phyloP scores from a whole-genome alignment of 208 protist species.

The Endotrypanum monterogeii region DNA sequence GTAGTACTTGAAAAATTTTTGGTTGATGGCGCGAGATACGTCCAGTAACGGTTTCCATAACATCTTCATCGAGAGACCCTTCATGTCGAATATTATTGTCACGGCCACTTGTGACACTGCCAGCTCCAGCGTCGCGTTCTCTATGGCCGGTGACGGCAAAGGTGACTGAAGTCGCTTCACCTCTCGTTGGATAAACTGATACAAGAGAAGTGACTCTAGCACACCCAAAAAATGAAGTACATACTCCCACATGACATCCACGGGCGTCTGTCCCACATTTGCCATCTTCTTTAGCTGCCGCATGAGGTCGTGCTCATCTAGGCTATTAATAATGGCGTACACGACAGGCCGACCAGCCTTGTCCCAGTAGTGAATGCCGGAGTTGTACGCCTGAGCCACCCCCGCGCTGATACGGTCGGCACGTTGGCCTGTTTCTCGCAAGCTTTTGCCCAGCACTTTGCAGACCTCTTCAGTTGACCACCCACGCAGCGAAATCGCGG shows the following conservation, averaged over 20 bases:
- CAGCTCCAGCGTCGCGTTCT: neutral
- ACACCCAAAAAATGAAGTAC: slow-evolving; percentile 47
- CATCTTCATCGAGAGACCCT: slow-evolving; percentile 36
- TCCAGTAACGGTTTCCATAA: slow-evolving; percentile 37
- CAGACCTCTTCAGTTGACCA: slow-evolving; percentile 27
- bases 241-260: slow-evolving; percentile 42
- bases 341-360: slow-evolving; percentile 58
- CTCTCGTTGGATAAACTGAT: slow-evolving; percentile 29
- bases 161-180: neutral
- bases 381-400: slow-evolving; percentile 28
- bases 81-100: slow-evolving; percentile 39
- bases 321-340: slow-evolving; percentile 38
- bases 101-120: slow-evolving; percentile 22
- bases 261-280: slow-evolving; percentile 34
- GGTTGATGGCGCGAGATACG: slow-evolving; percentile 30
- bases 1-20: slow-evolving; percentile 47
- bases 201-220: slow-evolving; percentile 38
- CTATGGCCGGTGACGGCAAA: neutral
- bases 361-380: slow-evolving; percentile 72
- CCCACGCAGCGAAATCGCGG: slow-evolving; percentile 51
- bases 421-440: slow-evolving; percentile 4
- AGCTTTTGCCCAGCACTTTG: neutral
- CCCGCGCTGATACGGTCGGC: slow-evolving; percentile 35
- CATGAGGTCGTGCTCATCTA: slow-evolving; percentile 32
- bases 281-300: slow-evolving; percentile 34